These are phyloP conservation scores for Malassezia furfur DNA, from an alignment of 1,284 basidiomycete genomes.

Conservation along the genomic window DNA sequence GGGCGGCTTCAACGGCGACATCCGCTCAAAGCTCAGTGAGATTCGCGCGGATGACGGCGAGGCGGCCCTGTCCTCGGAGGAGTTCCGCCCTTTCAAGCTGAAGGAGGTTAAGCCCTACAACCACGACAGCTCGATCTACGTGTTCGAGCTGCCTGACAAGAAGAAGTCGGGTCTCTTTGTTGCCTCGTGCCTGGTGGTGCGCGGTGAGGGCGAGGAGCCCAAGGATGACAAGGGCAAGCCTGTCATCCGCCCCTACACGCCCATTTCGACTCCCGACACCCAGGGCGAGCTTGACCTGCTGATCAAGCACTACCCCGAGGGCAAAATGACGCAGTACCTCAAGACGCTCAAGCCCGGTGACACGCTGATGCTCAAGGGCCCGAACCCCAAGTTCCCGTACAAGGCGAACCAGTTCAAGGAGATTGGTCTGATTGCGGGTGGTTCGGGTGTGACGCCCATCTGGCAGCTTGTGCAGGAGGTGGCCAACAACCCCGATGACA, in stretches of 20 bases:
- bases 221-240: constrained; percentile 73
- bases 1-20: constrained; percentile 34
- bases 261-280: constrained; percentile 35
- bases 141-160: constrained; percentile 71
- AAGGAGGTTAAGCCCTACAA: constrained; percentile 80
- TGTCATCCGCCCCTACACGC: constrained; percentile 60
- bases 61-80: constrained; percentile 52
- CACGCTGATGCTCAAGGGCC: constrained; percentile 70
- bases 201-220: constrained; percentile 51
- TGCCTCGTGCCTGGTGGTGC: constrained; percentile 54
- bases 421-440: constrained; percentile 82
- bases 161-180: constrained; percentile 69
- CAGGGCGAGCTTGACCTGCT: constrained; percentile 55
- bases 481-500: constrained; percentile 60
- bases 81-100: constrained; percentile 70
- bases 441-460: constrained; percentile 59
- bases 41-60: constrained; percentile 11
- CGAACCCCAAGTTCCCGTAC: constrained; percentile 44
- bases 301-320: constrained; percentile 59
- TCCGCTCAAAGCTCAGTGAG: constrained; percentile 28
- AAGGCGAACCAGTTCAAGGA: constrained; percentile 53
- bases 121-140: constrained; percentile 67
- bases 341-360: constrained; percentile 64
- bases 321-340: constrained; percentile 50
- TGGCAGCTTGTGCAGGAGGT: constrained; percentile 49